Percentiles rank a stretch among this genome's conserved stretches.
Conservation (phyloP, 768 basidiomycete genomes). For the Serendipita indica region DNA sequence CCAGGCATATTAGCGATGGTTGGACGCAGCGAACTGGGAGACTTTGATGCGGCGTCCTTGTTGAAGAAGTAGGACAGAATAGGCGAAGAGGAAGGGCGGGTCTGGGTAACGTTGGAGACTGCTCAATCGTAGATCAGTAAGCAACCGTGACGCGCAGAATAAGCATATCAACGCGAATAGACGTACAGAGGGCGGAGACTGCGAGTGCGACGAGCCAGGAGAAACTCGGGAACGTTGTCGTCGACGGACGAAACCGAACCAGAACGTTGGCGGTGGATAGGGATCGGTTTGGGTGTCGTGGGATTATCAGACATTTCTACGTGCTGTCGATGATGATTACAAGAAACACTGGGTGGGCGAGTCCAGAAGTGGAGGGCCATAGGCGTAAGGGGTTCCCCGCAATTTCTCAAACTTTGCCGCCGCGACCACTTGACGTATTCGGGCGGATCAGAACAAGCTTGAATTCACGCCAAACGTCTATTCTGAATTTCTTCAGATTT, state of each 20-base stretch:
- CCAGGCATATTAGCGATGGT: constrained; percentile 38
- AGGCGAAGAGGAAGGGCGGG: constrained; percentile 33
- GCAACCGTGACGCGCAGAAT: not conserved
- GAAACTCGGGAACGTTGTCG: not conserved
- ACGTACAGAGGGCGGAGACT: constrained; percentile 5
- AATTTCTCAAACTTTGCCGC: not conserved
- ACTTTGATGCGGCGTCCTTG: not conserved
- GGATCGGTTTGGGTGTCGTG: not conserved
- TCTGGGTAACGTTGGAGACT: not conserved
- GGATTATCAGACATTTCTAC: not conserved
- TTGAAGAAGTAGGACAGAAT: constrained; percentile 53
- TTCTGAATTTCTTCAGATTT: not conserved
- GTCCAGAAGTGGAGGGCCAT: not conserved
- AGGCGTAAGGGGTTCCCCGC: not conserved
- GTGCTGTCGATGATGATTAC: not conserved
- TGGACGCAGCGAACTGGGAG: constrained; percentile 40
- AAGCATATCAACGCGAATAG: not conserved
- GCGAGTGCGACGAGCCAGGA: not conserved
- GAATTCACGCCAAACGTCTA: not conserved
- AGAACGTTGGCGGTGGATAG: not conserved
- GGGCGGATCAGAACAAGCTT: not conserved
- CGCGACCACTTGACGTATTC: not conserved
- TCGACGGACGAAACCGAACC: not conserved
- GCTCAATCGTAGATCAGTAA: constrained; percentile 10
- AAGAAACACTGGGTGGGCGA: not conserved